These are phyloP conservation scores for Phaseolus coccineus DNA, from an alignment of 331 rosid genomes.

Conservation along the genomic window DNA sequence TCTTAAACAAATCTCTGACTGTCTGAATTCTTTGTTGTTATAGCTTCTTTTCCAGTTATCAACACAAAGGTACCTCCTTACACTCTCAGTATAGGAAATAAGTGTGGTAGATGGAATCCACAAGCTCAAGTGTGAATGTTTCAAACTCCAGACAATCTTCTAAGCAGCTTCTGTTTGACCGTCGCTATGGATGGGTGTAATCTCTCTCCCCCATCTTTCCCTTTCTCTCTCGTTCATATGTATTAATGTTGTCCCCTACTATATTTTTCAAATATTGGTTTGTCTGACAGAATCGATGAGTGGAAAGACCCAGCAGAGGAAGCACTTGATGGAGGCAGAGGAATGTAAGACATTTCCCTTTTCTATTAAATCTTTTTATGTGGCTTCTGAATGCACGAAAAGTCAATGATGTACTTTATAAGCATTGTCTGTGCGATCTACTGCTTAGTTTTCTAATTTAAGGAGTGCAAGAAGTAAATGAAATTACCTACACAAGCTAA, in stretches of 20 bases:
- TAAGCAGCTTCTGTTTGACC: constrained; percentile 80
- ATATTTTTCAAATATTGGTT: constrained; percentile 2
- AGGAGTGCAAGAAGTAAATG: constrained; percentile 13
- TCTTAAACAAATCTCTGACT: constrained; percentile 1
- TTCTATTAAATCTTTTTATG: not conserved
- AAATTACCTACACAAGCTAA: constrained; percentile 8
- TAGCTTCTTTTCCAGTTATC: constrained; percentile 14
- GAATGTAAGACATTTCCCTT: constrained; percentile 63
- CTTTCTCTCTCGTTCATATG: not conserved
- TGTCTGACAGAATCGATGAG: constrained; percentile 74
- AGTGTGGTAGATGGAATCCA: constrained; percentile 48
- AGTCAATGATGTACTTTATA: not conserved
- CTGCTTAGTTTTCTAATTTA: constrained; percentile 14
- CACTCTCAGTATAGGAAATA: constrained; percentile 1
- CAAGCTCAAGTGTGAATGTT: constrained; percentile 45
- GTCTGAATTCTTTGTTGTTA: constrained; percentile 21
- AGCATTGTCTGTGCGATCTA: constrained; percentile 1
- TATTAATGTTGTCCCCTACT: not conserved
- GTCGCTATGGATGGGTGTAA: constrained; percentile 98
- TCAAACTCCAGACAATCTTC: constrained; percentile 49
- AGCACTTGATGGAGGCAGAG: constrained; percentile 94
- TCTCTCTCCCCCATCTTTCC: constrained; percentile 30
- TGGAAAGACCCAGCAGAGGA: constrained; percentile 88
- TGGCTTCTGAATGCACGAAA: constrained; percentile 23
- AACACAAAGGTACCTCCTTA: not conserved